Conservation (phyloP, 352 stramenopile species). For the Globisporangium ultimum region DNA sequence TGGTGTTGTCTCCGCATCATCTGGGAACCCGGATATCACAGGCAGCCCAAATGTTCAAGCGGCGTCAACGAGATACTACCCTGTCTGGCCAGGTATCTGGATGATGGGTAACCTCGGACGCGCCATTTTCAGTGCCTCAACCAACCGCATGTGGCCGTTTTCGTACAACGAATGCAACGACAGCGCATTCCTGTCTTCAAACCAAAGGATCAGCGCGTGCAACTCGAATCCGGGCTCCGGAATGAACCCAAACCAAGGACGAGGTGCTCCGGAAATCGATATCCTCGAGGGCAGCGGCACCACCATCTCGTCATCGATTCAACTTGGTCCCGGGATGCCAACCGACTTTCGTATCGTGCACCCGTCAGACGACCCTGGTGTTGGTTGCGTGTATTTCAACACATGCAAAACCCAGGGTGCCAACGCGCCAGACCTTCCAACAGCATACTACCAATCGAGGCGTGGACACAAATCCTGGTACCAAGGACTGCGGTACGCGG, state of each 20-base stretch:
- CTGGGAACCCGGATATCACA: constrained; percentile 39
- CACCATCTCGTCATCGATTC: constrained; percentile 88
- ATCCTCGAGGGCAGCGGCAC: constrained; percentile 88
- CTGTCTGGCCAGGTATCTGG: constrained; percentile 94
- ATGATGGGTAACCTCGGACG: constrained; percentile 95
- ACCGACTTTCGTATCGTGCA: constrained; percentile 37
- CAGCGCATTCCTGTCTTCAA: constrained; percentile 48
- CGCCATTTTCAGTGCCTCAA: constrained; percentile 93
- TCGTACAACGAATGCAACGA: constrained; percentile 92
- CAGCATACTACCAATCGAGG: constrained; percentile 31
- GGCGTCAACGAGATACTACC: constrained; percentile 61
- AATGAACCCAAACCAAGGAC: constrained; percentile 84
- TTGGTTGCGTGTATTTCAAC: constrained; percentile 35
- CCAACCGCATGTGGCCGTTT: constrained; percentile 95
- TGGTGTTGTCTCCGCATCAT: constrained; percentile 46
- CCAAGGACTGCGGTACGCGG: constrained; percentile 48
- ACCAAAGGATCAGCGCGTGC: constrained; percentile 87
- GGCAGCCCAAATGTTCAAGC: constrained; percentile 49
- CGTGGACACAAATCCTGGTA: constrained; percentile 71
- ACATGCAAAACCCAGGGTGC: constrained; percentile 39
- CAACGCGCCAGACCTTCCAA: constrained; percentile 40
- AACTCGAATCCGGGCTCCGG: constrained; percentile 89
- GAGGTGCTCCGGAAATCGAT: constrained; percentile 95
- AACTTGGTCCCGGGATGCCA: constrained; percentile 79
- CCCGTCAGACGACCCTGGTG: constrained; percentile 4